phyloP scores from a whole-genome alignment of 805 yeast genomes.

The Starmerella vaccinii region DNA sequence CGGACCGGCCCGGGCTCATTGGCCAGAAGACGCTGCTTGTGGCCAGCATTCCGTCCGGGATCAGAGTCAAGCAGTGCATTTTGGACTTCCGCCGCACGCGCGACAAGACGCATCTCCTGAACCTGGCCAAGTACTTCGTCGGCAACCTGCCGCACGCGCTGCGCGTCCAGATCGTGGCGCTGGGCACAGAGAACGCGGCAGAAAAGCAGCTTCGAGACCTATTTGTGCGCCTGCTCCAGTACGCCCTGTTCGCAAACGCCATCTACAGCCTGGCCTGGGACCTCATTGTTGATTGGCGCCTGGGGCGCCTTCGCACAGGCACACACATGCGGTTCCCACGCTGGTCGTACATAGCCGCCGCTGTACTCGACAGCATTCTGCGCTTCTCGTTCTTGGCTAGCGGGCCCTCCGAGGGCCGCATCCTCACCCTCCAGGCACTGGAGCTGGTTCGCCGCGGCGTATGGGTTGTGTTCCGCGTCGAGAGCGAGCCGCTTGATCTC shows the following conservation, averaged over 20 bases:
- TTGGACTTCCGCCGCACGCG: constrained; percentile 49
- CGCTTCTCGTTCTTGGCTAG: constrained; percentile 72
- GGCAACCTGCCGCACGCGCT: constrained; percentile 20
- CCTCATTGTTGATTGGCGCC: constrained; percentile 69
- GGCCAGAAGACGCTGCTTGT: constrained; percentile 27
- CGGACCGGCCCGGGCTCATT: constrained; percentile 10
- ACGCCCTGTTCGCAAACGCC: constrained; percentile 52
- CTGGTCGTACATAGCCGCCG: constrained; percentile 45
- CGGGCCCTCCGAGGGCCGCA: constrained; percentile 45
- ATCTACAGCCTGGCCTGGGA: constrained; percentile 84
- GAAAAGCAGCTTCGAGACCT: background rate
- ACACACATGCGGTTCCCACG: constrained; percentile 36
- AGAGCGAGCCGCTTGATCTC: constrained; percentile 49
- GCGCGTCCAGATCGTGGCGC: constrained; percentile 17
- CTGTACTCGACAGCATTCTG: constrained; percentile 49
- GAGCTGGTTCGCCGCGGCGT: constrained; percentile 78
- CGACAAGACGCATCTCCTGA: constrained; percentile 50
- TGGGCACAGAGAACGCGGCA: constrained; percentile 8
- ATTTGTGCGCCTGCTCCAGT: constrained; percentile 25
- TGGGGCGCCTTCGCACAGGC: constrained; percentile 6
- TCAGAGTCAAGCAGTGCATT: constrained; percentile 75
- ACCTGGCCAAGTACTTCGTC: constrained; percentile 55
- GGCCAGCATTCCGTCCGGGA: constrained; percentile 49
- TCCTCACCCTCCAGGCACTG: constrained; percentile 55
- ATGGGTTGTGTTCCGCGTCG: constrained; percentile 81